Base-by-base conservation (phyloP, 768 basidiomycete genomes). In the Podaxis carcinomalis region DNA sequence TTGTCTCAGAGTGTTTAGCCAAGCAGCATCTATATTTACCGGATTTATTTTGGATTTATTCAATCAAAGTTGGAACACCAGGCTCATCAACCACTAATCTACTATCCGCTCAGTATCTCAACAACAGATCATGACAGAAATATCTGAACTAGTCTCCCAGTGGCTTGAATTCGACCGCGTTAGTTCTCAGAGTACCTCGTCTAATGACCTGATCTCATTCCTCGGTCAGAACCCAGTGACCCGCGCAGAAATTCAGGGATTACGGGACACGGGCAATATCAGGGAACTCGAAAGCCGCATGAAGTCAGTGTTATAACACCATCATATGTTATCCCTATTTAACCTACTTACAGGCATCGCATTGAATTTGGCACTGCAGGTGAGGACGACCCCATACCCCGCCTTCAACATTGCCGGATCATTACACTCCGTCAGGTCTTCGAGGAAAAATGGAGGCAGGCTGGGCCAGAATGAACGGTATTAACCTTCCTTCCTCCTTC, bases 331-430 rank as follows among this genome's bases (percentile, higher is more conserved):
- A 21, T 13, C 19, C 14, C 11, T 46, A 27, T 37, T 51, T 53
- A 27, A 64, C 44, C 10, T 2, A 16, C 25, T 49, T 57, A 2
- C 66, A 90, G 89, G 65, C 74, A 74, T 3, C 83, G 93, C 37
- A 94, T 95, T 65, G 83, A 88, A 62, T 95, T 95, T 71, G 93
- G 93, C 4, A 95, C 93, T 23, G 92, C 93, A 59, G 92, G 92
- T 88, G 69, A 62, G 72, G 21, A 40, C 54, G n/a, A 25, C 46
- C 44, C 13, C 23, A 49, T 19, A 10, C 9, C 19, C 21, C 46
- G 13, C 46, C 19, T 23, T 23, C 21, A 9, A 9, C 21, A 3
- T 27, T 23, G 10, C 21, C 5, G 23, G 7, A 27, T 49, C 47
- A 13, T 11, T 19, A 21, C 7, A 23, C 21, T 23, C 23, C 54